A percentile compares a stretch with the other conserved stretches of the same genome.
Conservation (phyloP, 331 rosid genomes). For the Cucumis variabilis region DNA sequence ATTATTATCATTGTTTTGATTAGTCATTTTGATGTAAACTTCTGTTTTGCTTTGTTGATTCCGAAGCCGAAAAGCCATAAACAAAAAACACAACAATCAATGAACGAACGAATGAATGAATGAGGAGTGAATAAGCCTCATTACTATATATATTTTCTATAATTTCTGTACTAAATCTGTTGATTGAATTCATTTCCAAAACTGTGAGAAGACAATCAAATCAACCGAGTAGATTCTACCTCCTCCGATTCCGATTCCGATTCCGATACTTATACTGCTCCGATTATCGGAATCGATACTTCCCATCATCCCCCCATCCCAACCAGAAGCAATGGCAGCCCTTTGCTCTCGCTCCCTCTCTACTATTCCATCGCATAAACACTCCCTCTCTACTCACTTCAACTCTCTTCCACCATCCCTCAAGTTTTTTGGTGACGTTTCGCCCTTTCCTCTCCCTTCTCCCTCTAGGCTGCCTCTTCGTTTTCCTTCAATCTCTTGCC, state of each 20-base stretch:
- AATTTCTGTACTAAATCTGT: not conserved
- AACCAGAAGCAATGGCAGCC: conserved; percentile 51
- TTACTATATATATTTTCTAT: too few relatives aligned
- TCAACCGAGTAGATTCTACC: not conserved
- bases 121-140: too few relatives aligned
- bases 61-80: conserved; percentile 24
- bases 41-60: not conserved
- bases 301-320: not conserved
- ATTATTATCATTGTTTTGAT: not conserved
- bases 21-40: not conserved
- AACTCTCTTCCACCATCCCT: conserved; percentile 37
- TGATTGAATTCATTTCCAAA: not conserved
- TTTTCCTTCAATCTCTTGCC: conserved; percentile 53
- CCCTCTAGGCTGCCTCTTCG: conserved; percentile 31
- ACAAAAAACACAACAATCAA: too few relatives aligned
- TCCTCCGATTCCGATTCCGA: too few relatives aligned
- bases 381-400: conserved; percentile 38
- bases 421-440: conserved; percentile 27
- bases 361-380: conserved; percentile 43
- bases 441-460: conserved; percentile 46
- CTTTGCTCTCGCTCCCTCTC: conserved; percentile 37
- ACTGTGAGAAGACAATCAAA: too few relatives aligned
- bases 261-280: not conserved
- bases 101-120: too few relatives aligned
- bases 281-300: not conserved